Conservation (phyloP, 2,329 filamentous ascomycete genomes). For the Epichloe amarillans region DNA sequence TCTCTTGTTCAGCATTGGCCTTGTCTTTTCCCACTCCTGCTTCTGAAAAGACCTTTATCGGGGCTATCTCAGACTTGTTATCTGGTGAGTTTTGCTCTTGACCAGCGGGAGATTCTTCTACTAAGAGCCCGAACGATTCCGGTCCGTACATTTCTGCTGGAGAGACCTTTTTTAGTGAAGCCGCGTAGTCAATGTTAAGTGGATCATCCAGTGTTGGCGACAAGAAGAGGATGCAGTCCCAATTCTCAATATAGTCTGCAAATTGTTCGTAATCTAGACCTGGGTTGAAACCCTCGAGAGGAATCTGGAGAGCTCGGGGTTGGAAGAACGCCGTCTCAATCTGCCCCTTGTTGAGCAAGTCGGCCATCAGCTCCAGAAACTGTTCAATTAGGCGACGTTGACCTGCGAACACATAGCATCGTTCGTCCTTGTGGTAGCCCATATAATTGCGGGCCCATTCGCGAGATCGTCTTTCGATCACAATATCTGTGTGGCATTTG, state of each 20-base stretch:
- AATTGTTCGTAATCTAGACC: conserved; percentile 2
- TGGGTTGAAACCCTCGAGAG: background rate
- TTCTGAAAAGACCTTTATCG: no score
- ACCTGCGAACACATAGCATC: conserved; percentile 7
- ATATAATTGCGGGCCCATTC: conserved; percentile 2
- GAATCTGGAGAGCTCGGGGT: background rate
- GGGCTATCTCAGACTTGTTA: background rate
- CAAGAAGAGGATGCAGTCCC: conserved; percentile 1
- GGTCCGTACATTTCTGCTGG: background rate
- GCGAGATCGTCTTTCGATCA: background rate
- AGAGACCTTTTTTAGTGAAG: background rate
- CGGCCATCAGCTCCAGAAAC: conserved; percentile 1
- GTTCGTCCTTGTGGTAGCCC: conserved; percentile 1
- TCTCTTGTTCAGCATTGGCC: background rate
- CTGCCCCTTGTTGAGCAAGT: background rate
- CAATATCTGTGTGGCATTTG: background rate
- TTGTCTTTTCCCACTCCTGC: background rate
- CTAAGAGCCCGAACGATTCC: background rate
- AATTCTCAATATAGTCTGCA: background rate
- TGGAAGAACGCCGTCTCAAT: background rate
- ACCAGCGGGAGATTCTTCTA: background rate
- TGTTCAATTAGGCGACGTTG: conserved; percentile 4
- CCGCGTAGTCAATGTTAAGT: background rate
- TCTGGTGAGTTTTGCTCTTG: background rate
- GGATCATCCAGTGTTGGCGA: background rate